phyloP scores from a whole-genome alignment of 306 rosid species.

The Trifolium repens region DNA sequence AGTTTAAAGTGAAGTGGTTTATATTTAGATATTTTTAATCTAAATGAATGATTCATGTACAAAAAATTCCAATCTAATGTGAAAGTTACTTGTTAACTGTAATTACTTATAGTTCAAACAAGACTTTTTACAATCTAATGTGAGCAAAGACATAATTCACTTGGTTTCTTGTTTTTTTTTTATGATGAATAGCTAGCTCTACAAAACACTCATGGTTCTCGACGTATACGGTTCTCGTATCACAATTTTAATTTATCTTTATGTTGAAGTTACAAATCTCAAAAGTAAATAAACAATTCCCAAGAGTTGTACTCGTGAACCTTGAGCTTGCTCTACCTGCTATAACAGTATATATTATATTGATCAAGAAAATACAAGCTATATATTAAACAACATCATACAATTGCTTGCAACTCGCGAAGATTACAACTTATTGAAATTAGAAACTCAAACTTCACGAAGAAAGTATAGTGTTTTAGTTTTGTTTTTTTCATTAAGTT shows the following conservation, averaged over 20 bases:
- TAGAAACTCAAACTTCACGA: neutral
- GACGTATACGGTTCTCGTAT: neutral
- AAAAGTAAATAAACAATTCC: neutral
- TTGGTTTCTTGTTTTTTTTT: neutral
- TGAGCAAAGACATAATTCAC: neutral
- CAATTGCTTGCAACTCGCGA: neutral
- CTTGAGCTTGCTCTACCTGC: slow-evolving; percentile 1
- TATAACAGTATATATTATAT: neutral
- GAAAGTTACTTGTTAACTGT: neutral
- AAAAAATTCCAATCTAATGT: neutral
- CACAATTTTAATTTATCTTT: too few relatives aligned
- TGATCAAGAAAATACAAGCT: neutral
- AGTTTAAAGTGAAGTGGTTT: neutral
- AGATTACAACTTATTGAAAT: neutral
- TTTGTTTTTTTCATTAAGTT: too few relatives aligned
- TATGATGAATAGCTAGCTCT: neutral
- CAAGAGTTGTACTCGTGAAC: neutral
- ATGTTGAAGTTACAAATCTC: neutral
- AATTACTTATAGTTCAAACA: too few relatives aligned
- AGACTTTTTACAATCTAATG: too few relatives aligned
- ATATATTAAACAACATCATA: neutral
- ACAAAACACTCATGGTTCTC: neutral
- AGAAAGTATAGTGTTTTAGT: too few relatives aligned
- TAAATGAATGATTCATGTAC: neutral
- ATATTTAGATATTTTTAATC: neutral